Base-by-base conservation (phyloP, 768 basidiomycete species). In the Rhizopogon salebrosus region DNA sequence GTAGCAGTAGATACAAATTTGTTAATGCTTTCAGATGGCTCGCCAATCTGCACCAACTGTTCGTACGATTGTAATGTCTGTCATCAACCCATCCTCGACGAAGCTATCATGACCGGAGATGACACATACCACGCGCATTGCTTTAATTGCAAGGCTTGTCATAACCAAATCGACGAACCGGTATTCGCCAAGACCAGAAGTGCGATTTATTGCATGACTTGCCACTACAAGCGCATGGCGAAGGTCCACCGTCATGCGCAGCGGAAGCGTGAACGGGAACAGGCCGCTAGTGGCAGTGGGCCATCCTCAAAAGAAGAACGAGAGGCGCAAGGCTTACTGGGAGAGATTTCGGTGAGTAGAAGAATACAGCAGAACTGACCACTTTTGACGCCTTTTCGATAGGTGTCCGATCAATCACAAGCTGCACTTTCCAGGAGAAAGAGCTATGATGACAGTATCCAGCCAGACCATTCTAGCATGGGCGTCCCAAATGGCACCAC, bases 81-180 rank as follows among this genome's bases (percentile, higher is more conserved):
- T 73, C 85, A 85, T 41, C 83, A 84, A 52, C 91, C 94, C 41
- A 99, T 99, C 58, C 86, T 95, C 52, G 95, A 99, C 73, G 97
- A 99, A 65, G 97, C 97, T 9, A 98, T 98, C 69, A 98, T 99
- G 92, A 95, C 97, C 6, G 97, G 93, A 55, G 94, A 99, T 69
- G 97, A 98, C 66, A 92, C 93, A 0, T 99, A 98, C 62, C 97
- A 98, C 67, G 95, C 97, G 4, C 89, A 94, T 58, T 99, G 97
- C 73, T 99, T 99, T 77, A 95, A 95, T 60, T 99, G 97, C 75
- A 88, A 92, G 63, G 87, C 93, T 48, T 99, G 97, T 75, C 84
- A 83, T 67, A 87, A 89, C 65, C 81, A 92, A 53, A 99, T 99
- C 57, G 95, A 98, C 70, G 97, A 99, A 68, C 83, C 98, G 49